Evolutionary conservation across 2,329 filamentous ascomycete genomes (phyloP).

Genomic region (Fusarium nematophilum): DNA sequence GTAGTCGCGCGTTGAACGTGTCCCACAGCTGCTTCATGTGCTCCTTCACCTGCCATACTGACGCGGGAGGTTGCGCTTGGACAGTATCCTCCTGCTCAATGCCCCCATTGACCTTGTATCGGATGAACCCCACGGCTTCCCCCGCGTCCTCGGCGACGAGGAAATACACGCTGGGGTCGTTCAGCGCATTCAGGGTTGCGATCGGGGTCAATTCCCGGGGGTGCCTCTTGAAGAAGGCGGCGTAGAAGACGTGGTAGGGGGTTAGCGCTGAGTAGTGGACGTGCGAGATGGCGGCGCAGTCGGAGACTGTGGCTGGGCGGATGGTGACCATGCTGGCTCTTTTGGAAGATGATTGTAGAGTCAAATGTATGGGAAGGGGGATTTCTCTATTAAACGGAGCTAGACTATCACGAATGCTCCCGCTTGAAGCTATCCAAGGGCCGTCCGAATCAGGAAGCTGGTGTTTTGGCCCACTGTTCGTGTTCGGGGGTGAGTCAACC

Average conservation of each 20-base stretch:
- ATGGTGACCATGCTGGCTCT: slow-evolving; percentile 27
- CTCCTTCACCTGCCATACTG: slow-evolving; percentile 26
- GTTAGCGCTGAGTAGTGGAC: slow-evolving; percentile 33
- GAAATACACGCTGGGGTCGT: slow-evolving; percentile 25
- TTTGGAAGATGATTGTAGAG: background rate
- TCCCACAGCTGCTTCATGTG: slow-evolving; percentile 37
- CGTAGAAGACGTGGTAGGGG: slow-evolving; percentile 39
- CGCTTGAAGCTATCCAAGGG: too few species aligned
- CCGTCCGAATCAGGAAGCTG: slow-evolving; percentile 34
- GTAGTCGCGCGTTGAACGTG: slow-evolving; percentile 25
- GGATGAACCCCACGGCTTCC: slow-evolving; percentile 31
- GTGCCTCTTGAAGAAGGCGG: slow-evolving; percentile 33
- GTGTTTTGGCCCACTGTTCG: slow-evolving; percentile 7
- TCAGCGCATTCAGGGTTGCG: slow-evolving; percentile 25
- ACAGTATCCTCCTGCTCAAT: background rate
- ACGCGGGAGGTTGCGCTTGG: background rate
- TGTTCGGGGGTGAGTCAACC: slow-evolving; percentile 24
- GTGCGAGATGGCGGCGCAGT: slow-evolving; percentile 30
- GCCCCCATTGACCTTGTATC: slow-evolving; percentile 18
- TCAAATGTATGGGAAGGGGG: background rate
- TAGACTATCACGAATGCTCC: too few species aligned
- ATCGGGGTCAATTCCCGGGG: slow-evolving; percentile 31
- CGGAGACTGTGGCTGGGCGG: slow-evolving; percentile 30
- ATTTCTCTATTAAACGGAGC: background rate
- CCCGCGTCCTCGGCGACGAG: slow-evolving; percentile 32